Evolutionary conservation across 2,329 filamentous ascomycete genomes (phyloP).

Genomic region (Pyricularia sp.): DNA sequence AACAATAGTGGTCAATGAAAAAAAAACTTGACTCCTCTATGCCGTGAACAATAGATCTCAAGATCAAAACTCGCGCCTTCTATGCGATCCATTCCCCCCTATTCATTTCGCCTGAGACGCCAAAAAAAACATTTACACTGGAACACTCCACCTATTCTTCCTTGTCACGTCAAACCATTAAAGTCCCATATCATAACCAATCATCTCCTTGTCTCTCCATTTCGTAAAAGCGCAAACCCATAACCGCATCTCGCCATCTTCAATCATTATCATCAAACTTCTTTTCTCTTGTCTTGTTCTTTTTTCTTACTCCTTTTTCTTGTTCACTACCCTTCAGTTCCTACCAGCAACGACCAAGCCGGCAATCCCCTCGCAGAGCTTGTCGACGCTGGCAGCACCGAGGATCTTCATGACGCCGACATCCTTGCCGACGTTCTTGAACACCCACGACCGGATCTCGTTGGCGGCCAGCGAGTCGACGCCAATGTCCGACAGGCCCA

Average conservation of each 20-base stretch:
- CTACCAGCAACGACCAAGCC: background rate
- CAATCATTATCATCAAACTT: too few species aligned
- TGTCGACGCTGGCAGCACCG: constrained; percentile 17
- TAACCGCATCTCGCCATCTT: background rate
- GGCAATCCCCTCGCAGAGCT: background rate
- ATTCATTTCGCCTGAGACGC: background rate
- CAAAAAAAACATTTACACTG: background rate
- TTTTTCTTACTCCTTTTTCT: background rate
- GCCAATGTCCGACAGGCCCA: constrained; percentile 26
- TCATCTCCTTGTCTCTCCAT: too few species aligned
- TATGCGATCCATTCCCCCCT: background rate
- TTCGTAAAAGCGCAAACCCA: background rate
- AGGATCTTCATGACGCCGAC: constrained; percentile 37
- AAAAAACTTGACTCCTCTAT: constrained; percentile 1
- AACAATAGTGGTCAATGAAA: background rate
- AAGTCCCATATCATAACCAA: too few species aligned
- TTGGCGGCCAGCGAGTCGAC: constrained; percentile 31
- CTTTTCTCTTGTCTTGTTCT: background rate
- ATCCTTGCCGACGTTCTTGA: constrained; percentile 28
- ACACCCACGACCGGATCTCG: constrained; percentile 35
- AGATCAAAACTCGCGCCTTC: background rate
- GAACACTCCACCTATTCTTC: background rate
- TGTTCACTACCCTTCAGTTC: background rate
- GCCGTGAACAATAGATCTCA: too few species aligned
- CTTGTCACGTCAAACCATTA: background rate